Evolutionary conservation across 768 basidiomycete species (phyloP).

Genomic region (Leucosporidium scottii): DNA sequence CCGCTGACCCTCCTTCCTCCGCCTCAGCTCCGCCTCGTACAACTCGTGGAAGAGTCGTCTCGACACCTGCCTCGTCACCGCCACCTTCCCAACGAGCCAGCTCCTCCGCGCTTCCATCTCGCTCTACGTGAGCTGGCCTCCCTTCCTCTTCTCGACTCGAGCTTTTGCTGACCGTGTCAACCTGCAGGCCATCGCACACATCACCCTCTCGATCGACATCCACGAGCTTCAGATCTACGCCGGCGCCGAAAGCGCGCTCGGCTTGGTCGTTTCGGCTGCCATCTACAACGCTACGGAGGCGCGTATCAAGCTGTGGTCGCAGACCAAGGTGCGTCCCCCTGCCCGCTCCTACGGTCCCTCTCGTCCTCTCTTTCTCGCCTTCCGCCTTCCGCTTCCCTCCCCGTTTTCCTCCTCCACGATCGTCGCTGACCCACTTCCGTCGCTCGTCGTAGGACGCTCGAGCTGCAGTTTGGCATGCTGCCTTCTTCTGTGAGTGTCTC

Average conservation of each 20-base stretch:
- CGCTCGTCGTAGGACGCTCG: constrained; percentile 1
- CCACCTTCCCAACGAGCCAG: constrained; percentile 28
- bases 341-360: not conserved
- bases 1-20: not conserved
- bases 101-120: constrained; percentile 34
- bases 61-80: constrained; percentile 30
- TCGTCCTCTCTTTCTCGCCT: not conserved
- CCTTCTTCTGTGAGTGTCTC: constrained; percentile 30
- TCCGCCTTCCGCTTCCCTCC: not conserved
- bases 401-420: no score
- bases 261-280: constrained; percentile 26
- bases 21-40: constrained; percentile 29
- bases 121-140: constrained; percentile 25
- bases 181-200: constrained; percentile 21
- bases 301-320: constrained; percentile 24
- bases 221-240: constrained; percentile 37
- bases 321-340: constrained; percentile 5
- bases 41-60: constrained; percentile 36
- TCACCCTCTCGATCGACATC: constrained; percentile 36
- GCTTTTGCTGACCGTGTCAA: not conserved
- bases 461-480: constrained; percentile 35
- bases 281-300: constrained; percentile 27
- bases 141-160: not conserved
- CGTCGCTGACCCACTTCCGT: not conserved
- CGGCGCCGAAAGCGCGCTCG: constrained; percentile 32